These are phyloP conservation scores for Massariosphaeria phaeospora DNA, from an alignment of 495 filamentous ascomycete genomes.

Conservation along the genomic window DNA sequence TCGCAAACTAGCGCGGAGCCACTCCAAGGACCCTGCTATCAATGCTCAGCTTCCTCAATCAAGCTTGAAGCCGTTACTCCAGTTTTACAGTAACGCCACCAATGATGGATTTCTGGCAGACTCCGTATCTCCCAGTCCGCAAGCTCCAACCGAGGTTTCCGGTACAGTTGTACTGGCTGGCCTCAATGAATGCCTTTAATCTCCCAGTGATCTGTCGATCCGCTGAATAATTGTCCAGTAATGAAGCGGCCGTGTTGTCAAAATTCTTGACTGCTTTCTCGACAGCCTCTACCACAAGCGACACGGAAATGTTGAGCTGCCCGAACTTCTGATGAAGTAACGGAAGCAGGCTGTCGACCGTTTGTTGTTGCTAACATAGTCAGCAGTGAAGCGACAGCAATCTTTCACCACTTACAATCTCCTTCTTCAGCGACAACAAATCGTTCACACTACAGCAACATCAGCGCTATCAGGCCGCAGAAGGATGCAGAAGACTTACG, in stretches of 20 bases:
- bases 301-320: conserved; percentile 3
- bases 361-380: conserved; percentile 12
- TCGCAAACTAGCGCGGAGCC: too few species aligned
- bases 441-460: conserved; percentile 32
- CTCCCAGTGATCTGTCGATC: background rate
- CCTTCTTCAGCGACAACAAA: conserved; percentile 38
- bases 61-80: too few species aligned
- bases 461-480: background rate
- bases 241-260: conserved; percentile 14
- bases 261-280: conserved; percentile 18
- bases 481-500: background rate
- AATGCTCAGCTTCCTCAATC: too few species aligned
- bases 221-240: conserved; percentile 17
- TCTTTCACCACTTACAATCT: conserved; percentile 24
- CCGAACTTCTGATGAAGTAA: conserved; percentile 25
- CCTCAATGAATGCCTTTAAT: conserved; percentile 21
- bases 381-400: too few species aligned
- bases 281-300: conserved; percentile 16
- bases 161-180: conserved; percentile 32
- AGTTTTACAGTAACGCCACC: background rate
- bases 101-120: conserved; percentile 4
- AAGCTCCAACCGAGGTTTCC: conserved; percentile 34
- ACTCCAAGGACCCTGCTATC: too few species aligned
- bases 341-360: conserved; percentile 16
- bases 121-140: conserved; percentile 12